Conservation (phyloP, 495 filamentous ascomycete species). For the Neurospora sp. region DNA sequence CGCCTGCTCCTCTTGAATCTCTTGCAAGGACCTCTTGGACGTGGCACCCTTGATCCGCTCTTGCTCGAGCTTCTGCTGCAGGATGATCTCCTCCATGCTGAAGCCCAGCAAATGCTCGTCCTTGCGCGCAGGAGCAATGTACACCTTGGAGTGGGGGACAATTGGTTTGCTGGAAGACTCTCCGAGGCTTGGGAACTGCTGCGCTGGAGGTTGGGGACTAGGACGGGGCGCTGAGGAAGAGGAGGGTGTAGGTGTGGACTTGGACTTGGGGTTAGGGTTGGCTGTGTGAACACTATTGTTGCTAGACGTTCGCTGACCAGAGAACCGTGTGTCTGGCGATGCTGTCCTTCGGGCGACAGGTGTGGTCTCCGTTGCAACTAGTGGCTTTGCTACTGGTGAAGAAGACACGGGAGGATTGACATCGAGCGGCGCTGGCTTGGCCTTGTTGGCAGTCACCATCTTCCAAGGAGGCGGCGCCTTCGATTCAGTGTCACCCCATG, state of each 20-base stretch:
- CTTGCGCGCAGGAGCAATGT: constrained; percentile 32
- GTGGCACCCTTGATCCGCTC: constrained; percentile 71
- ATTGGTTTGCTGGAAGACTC: constrained; percentile 13
- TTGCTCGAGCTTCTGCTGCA: constrained; percentile 77
- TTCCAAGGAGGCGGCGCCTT: constrained; percentile 63
- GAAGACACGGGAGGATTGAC: constrained; percentile 34
- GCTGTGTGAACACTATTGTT: background rate
- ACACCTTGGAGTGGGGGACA: constrained; percentile 41
- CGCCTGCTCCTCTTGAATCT: constrained; percentile 92
- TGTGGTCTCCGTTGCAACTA: constrained; percentile 21
- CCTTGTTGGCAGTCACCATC: constrained; percentile 27
- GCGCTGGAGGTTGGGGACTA: constrained; percentile 3
- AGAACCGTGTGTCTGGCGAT: constrained; percentile 46
- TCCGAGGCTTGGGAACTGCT: background rate
- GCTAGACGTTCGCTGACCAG: constrained; percentile 33
- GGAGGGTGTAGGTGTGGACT: constrained; percentile 3
- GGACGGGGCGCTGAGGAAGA: constrained; percentile 1
- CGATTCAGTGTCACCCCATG: constrained; percentile 19
- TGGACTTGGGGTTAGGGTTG: constrained; percentile 1
- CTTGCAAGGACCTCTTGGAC: constrained; percentile 75
- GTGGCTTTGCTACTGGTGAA: constrained; percentile 32
- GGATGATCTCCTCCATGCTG: constrained; percentile 79
- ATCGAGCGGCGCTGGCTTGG: constrained; percentile 11
- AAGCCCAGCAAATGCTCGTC: constrained; percentile 52
- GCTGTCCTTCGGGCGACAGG: constrained; percentile 33